These are phyloP conservation scores for Neurospora sp. DNA, from an alignment of 2,329 filamentous ascomycete species.

Conservation along the genomic window DNA sequence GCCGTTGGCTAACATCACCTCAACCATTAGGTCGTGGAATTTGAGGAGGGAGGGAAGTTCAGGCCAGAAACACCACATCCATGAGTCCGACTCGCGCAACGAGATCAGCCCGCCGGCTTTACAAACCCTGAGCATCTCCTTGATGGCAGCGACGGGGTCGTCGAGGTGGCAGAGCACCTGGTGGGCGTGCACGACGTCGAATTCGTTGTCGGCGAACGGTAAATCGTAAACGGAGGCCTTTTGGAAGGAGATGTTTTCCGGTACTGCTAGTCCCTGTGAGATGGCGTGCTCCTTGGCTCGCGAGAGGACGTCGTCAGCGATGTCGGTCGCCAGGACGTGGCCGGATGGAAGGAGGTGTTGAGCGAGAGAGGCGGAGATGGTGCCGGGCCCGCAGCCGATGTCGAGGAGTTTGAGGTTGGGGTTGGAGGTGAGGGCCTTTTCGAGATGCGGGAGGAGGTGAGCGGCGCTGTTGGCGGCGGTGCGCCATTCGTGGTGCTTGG, in stretches of 20 bases:
- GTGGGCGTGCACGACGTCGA: slow-evolving; percentile 10
- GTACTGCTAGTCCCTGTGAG: neutral
- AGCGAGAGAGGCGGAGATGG: slow-evolving; percentile 31
- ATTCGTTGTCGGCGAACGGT: slow-evolving; percentile 29
- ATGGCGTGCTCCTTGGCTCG: slow-evolving; percentile 16
- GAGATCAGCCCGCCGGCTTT: slow-evolving; percentile 29
- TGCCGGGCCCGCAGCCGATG: slow-evolving; percentile 35
- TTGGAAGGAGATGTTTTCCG: slow-evolving; percentile 20
- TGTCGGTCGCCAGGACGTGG: slow-evolving; percentile 26
- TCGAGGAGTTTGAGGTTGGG: slow-evolving; percentile 25
- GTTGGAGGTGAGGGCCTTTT: slow-evolving; percentile 18
- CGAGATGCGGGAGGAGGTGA: slow-evolving; percentile 30
- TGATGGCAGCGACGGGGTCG: slow-evolving; percentile 24
- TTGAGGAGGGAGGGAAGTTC: neutral
- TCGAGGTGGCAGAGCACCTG: slow-evolving; percentile 24
- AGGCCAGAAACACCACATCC: slow-evolving; percentile 8
- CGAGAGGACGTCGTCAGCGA: slow-evolving; percentile 20
- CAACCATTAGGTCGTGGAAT: slow-evolving; percentile 3
- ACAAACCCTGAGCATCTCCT: slow-evolving; percentile 30
- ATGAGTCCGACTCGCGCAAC: slow-evolving; percentile 18
- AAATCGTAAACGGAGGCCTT: slow-evolving; percentile 22
- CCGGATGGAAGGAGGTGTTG: slow-evolving; percentile 26
- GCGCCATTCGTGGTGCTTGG: slow-evolving; percentile 26
- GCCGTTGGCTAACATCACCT: neutral
- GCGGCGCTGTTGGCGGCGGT: slow-evolving; percentile 31